phyloP scores from a whole-genome alignment of 2,329 filamentous ascomycete species.

The Colletotrichum chlorophyti region DNA sequence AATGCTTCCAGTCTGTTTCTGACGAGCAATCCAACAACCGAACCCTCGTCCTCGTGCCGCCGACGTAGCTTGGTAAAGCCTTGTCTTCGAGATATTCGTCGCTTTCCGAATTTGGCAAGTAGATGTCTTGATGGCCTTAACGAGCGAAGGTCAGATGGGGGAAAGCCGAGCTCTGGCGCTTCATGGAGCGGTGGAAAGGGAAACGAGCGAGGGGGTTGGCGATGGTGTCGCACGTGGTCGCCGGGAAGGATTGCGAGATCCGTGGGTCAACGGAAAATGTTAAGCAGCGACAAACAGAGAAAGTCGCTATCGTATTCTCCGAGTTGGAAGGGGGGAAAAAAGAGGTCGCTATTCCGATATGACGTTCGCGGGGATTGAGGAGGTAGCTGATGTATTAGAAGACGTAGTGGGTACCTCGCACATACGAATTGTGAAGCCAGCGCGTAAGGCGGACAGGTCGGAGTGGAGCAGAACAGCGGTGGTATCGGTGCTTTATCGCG shows the following conservation, averaged over 20 bases:
- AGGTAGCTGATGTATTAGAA: conserved; percentile 29
- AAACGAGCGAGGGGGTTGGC: conserved; percentile 27
- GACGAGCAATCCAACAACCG: conserved; percentile 10
- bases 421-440: conserved; percentile 19
- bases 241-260: not conserved
- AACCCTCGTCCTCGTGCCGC: conserved; percentile 13
- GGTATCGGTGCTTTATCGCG: conserved; percentile 17
- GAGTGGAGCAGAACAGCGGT: conserved; percentile 19
- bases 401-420: conserved; percentile 24
- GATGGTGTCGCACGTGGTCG: conserved; percentile 17
- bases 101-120: not conserved
- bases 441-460: conserved; percentile 21
- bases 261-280: conserved; percentile 12
- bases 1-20: conserved; percentile 11
- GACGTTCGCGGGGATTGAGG: conserved; percentile 28
- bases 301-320: conserved; percentile 19
- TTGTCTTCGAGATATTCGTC: no score
- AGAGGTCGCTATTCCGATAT: conserved; percentile 15
- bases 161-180: conserved; percentile 25
- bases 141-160: conserved; percentile 27
- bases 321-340: conserved; percentile 13
- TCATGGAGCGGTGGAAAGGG: conserved; percentile 19
- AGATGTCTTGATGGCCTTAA: conserved; percentile 4
- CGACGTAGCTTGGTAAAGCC: no score
- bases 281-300: conserved; percentile 12